Conservation (phyloP, 306 rosid species). For the Corylus heterophylla region DNA sequence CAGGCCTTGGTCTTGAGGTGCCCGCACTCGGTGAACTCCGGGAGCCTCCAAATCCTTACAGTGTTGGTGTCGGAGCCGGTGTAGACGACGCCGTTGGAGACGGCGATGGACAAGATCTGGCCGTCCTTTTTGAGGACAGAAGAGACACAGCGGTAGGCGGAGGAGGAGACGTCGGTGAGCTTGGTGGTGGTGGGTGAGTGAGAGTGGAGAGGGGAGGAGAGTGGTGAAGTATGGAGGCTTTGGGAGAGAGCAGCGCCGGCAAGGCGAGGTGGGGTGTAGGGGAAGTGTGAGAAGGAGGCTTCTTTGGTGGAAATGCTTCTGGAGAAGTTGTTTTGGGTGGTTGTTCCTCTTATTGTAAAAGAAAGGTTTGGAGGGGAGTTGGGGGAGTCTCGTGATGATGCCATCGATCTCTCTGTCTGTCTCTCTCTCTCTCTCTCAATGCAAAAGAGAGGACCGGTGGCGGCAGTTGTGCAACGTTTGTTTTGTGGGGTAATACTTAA, state of each 20-base stretch:
- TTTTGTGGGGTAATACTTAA: background rate
- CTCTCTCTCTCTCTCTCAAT: background rate
- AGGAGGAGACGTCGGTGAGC: constrained; percentile 36
- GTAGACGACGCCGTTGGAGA: constrained; percentile 66
- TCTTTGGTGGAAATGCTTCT: constrained; percentile 78
- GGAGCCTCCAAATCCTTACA: constrained; percentile 81
- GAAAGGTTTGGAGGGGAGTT: constrained; percentile 59
- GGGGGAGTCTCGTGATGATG: constrained; percentile 47
- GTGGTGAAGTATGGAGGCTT: constrained; percentile 60
- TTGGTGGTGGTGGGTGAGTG: constrained; percentile 35
- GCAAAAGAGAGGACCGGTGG: background rate
- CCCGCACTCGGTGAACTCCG: constrained; percentile 83
- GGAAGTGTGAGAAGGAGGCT: constrained; percentile 48
- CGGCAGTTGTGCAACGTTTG: background rate
- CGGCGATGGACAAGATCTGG: constrained; percentile 65
- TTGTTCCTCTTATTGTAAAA: constrained; percentile 42
- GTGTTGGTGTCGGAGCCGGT: constrained; percentile 71
- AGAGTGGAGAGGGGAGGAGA: constrained; percentile 55
- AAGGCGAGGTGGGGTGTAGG: constrained; percentile 58
- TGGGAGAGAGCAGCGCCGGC: constrained; percentile 53
- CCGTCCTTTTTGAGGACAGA: constrained; percentile 84
- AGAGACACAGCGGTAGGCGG: constrained; percentile 81
- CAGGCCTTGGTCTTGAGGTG: constrained; percentile 74
- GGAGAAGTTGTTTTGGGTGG: constrained; percentile 32
- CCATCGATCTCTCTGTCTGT: constrained; percentile 18